phyloP scores from a whole-genome alignment of 1,284 basidiomycete species.

The Pseudozyma tsukubaensis region DNA sequence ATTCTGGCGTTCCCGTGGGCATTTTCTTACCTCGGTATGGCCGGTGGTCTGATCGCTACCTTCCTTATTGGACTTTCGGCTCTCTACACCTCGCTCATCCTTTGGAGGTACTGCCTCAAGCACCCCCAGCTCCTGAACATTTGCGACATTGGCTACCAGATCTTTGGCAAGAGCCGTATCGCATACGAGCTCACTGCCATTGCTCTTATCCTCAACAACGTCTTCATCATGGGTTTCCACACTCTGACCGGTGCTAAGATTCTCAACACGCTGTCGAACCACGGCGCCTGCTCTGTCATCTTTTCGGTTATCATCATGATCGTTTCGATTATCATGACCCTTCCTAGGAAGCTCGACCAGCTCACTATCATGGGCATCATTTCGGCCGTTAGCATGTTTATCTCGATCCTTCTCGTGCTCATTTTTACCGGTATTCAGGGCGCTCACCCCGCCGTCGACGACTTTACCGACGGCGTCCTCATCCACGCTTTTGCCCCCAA shows the following conservation, averaged over 20 bases:
- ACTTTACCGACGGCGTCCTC: slow-evolving; percentile 40
- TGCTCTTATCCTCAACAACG: slow-evolving; percentile 62
- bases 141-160: slow-evolving; percentile 75
- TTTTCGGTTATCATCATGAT: slow-evolving; percentile 71
- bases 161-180: slow-evolving; percentile 72
- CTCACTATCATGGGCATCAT: slow-evolving; percentile 58
- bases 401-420: slow-evolving; percentile 58
- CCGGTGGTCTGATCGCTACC: slow-evolving; percentile 58
- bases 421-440: slow-evolving; percentile 58
- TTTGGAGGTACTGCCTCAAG: slow-evolving; percentile 75
- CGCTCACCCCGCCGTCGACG: slow-evolving; percentile 38
- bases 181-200: slow-evolving; percentile 71
- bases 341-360: slow-evolving; percentile 62
- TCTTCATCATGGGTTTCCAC: slow-evolving; percentile 60
- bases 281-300: slow-evolving; percentile 74
- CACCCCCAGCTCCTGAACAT: slow-evolving; percentile 74
- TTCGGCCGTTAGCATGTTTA: slow-evolving; percentile 61
- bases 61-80: slow-evolving; percentile 57
- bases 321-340: slow-evolving; percentile 52
- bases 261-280: slow-evolving; percentile 74
- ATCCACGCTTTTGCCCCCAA: slow-evolving; percentile 59
- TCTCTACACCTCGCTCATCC: slow-evolving; percentile 62
- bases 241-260: slow-evolving; percentile 70
- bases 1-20: slow-evolving; percentile 61
- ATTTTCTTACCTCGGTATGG: slow-evolving; percentile 60